Conservation (phyloP, 805 yeast genomes). For the Pichia heedii region DNA sequence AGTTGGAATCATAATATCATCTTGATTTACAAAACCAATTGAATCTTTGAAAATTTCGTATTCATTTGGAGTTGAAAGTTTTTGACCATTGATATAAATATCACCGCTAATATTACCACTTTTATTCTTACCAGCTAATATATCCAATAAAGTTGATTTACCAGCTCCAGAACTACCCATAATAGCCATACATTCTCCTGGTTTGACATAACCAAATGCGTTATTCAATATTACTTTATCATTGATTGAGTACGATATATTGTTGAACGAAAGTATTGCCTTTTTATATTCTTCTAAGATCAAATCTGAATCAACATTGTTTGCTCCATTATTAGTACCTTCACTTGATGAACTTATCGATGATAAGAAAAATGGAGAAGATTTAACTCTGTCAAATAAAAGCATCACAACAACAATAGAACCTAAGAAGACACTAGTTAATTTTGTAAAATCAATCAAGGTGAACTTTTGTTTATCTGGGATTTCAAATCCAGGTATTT, state of each 20-base stretch:
- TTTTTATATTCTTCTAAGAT: constrained; percentile 49
- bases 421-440: constrained; percentile 35
- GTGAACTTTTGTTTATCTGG: constrained; percentile 48
- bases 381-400: constrained; percentile 40
- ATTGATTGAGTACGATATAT: constrained; percentile 53
- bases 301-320: constrained; percentile 20
- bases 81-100: constrained; percentile 68
- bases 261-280: constrained; percentile 67
- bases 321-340: constrained; percentile 22
- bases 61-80: constrained; percentile 20
- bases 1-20: constrained; percentile 83
- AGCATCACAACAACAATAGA: constrained; percentile 35
- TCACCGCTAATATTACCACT: constrained; percentile 62
- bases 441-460: constrained; percentile 37
- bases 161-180: constrained; percentile 99
- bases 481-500: constrained; percentile 78
- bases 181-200: constrained; percentile 86
- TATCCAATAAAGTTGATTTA: constrained; percentile 86
- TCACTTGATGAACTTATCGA: constrained; percentile 19
- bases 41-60: constrained; percentile 48
- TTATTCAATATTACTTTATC: constrained; percentile 47
- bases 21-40: constrained; percentile 94
- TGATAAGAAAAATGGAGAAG: constrained; percentile 51
- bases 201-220: constrained; percentile 69
- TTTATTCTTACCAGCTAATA: constrained; percentile 81